phyloP scores from a whole-genome alignment of 2,329 filamentous ascomycete species.

The Stachybotrys chartarum region DNA sequence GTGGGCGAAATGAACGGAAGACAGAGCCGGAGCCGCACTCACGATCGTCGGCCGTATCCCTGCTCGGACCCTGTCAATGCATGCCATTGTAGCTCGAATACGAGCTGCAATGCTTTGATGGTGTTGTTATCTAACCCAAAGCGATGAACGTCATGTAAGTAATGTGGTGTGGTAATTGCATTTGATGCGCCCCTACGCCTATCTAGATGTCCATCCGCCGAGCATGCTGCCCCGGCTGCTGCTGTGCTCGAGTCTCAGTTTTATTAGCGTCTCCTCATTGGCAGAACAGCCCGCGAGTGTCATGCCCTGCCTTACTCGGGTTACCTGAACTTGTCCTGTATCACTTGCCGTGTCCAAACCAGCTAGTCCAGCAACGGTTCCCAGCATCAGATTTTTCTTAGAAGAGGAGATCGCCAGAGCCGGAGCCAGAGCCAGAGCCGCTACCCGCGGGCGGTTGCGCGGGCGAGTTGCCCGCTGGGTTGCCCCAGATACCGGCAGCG shows the following conservation, averaged over 20 bases:
- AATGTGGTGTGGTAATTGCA: conserved; percentile 19
- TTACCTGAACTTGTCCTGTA: background rate
- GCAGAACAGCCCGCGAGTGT: background rate
- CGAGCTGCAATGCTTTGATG: too few relatives aligned
- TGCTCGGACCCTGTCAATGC: background rate
- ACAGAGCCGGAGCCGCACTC: conserved; percentile 1
- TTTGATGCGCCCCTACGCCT: conserved; percentile 35
- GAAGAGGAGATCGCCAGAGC: conserved; percentile 42
- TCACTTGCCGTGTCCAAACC: too few relatives aligned
- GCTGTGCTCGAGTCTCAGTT: background rate
- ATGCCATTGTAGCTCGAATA: too few relatives aligned
- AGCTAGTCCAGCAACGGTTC: too few relatives aligned
- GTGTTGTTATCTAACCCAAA: too few relatives aligned
- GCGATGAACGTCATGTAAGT: too few relatives aligned
- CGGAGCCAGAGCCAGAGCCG: conserved; percentile 34
- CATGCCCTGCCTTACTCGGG: background rate
- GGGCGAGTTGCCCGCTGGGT: conserved; percentile 43
- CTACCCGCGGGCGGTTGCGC: conserved; percentile 20
- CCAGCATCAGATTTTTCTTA: conserved; percentile 12
- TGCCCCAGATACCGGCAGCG: conserved; percentile 88
- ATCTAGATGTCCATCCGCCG: conserved; percentile 28
- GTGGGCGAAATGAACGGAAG: conserved; percentile 17
- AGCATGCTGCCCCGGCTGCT: conserved; percentile 12
- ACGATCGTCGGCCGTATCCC: background rate
- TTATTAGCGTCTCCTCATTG: too few relatives aligned